phyloP scores from a whole-genome alignment of 192 early-diverging fungal species.

The Backusella australiensis region DNA sequence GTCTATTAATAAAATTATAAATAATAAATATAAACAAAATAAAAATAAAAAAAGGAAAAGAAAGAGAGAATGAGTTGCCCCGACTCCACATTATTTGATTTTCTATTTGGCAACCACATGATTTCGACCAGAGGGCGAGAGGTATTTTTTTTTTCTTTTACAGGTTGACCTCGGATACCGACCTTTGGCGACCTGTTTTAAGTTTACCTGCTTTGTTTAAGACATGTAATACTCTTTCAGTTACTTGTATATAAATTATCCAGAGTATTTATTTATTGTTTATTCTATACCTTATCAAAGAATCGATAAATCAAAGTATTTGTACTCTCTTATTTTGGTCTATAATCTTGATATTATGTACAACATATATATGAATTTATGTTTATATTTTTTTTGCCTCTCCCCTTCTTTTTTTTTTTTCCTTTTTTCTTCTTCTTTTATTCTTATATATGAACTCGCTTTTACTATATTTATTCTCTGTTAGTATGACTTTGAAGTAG shows the following conservation, averaged over 20 bases:
- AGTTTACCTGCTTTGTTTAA: background rate
- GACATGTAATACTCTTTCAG: background rate
- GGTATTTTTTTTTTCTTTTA: background rate
- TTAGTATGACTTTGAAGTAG: too few relatives aligned
- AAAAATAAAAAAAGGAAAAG: background rate
- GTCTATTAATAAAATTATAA: conserved; percentile 7
- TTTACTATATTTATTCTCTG: background rate
- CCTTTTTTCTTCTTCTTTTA: background rate
- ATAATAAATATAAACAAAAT: background rate
- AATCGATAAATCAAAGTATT: background rate
- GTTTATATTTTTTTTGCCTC: background rate
- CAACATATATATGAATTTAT: background rate
- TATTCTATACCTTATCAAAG: background rate
- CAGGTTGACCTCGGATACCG: background rate
- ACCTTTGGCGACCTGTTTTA: background rate
- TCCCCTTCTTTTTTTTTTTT: background rate
- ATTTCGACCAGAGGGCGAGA: background rate
- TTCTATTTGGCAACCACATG: background rate
- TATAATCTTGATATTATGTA: background rate
- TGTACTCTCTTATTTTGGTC: background rate
- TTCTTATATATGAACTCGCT: background rate
- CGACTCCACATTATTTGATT: background rate
- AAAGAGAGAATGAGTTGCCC: background rate
- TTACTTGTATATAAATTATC: background rate
- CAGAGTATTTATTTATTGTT: background rate